Evolutionary conservation across 2,329 filamentous ascomycete species (phyloP).

Genomic region (Didymella glomerata): DNA sequence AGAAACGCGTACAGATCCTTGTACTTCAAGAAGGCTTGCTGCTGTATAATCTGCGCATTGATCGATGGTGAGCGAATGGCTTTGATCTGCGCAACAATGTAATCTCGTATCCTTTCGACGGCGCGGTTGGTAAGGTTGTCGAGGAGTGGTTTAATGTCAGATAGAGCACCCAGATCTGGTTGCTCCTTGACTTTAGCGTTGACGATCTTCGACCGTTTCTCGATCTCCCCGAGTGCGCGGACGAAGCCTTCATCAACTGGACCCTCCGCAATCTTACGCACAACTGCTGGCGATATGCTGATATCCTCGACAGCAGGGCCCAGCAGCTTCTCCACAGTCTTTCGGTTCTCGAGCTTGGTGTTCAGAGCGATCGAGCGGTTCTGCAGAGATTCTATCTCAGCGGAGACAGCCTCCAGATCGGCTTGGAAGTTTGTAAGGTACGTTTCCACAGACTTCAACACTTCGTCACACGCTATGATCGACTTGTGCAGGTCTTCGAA

Average conservation of each 20-base stretch:
- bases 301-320: constrained; percentile 92
- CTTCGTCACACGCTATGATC: constrained; percentile 88
- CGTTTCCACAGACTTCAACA: constrained; percentile 89
- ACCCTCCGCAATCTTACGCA: constrained; percentile 86
- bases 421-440: constrained; percentile 93
- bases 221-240: constrained; percentile 81
- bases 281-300: constrained; percentile 82
- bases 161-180: constrained; percentile 73
- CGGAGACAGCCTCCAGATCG: constrained; percentile 89
- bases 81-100: constrained; percentile 93
- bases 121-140: constrained; percentile 87
- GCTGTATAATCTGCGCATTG: constrained; percentile 96
- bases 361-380: constrained; percentile 84
- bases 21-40: constrained; percentile 87
- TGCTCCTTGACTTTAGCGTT: constrained; percentile 70
- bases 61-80: constrained; percentile 93
- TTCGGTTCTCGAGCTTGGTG: constrained; percentile 85
- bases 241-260: constrained; percentile 91
- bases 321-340: constrained; percentile 85
- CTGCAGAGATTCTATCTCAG: constrained; percentile 94
- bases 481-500: constrained; percentile 92
- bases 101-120: constrained; percentile 92
- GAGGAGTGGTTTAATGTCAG: constrained; percentile 85
- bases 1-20: constrained; percentile 90
- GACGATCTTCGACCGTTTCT: constrained; percentile 76